Percentiles rank a stretch among this genome's conserved stretches.
Evolutionary conservation across 257 asterid genomes (phyloP).

Genomic region (Misopates orontium): DNA sequence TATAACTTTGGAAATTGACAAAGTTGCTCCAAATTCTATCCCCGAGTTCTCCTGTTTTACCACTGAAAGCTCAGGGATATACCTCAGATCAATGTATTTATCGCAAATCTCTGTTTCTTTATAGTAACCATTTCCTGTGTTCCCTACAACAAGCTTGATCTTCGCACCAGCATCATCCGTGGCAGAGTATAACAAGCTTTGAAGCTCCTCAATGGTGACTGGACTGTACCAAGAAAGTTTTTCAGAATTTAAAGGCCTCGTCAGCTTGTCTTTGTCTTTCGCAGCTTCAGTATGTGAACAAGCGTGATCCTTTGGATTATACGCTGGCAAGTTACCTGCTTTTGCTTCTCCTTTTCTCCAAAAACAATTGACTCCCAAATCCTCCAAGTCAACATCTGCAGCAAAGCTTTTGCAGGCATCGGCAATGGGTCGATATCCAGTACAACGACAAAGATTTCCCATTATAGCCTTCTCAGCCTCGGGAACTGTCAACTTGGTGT

Average conservation of each 20-base stretch:
- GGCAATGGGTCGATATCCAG: slow-evolving; percentile 79
- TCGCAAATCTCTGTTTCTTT: slow-evolving; percentile 50
- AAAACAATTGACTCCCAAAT: slow-evolving; percentile 62
- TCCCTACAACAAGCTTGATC: slow-evolving; percentile 58
- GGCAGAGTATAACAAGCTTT: slow-evolving; percentile 41
- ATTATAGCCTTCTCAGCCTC: slow-evolving; percentile 65
- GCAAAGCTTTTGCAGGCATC: slow-evolving; percentile 79
- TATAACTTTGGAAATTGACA: slow-evolving; percentile 58
- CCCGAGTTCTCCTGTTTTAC: slow-evolving; percentile 38
- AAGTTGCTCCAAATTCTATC: slow-evolving; percentile 62
- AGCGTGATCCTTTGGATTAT: slow-evolving; percentile 36
- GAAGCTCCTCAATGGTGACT: slow-evolving; percentile 50
- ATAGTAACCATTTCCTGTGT: slow-evolving; percentile 64
- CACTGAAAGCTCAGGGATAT: slow-evolving; percentile 53
- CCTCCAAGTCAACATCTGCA: slow-evolving; percentile 65
- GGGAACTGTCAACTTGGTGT: slow-evolving; percentile 55
- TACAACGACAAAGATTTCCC: slow-evolving; percentile 73
- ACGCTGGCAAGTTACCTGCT: slow-evolving; percentile 42
- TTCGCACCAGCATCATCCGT: slow-evolving; percentile 29
- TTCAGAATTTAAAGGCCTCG: slow-evolving; percentile 35
- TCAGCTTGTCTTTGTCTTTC: slow-evolving; percentile 28
- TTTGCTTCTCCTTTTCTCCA: slow-evolving; percentile 53
- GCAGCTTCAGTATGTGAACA: slow-evolving; percentile 40
- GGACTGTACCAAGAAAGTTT: slow-evolving; percentile 62
- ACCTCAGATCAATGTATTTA: slow-evolving; percentile 53